A percentile compares a stretch with the other conserved stretches of the same genome.
These are phyloP conservation scores for Clonostachys solani DNA, from an alignment of 2,329 filamentous ascomycete genomes.

Conservation along the genomic window DNA sequence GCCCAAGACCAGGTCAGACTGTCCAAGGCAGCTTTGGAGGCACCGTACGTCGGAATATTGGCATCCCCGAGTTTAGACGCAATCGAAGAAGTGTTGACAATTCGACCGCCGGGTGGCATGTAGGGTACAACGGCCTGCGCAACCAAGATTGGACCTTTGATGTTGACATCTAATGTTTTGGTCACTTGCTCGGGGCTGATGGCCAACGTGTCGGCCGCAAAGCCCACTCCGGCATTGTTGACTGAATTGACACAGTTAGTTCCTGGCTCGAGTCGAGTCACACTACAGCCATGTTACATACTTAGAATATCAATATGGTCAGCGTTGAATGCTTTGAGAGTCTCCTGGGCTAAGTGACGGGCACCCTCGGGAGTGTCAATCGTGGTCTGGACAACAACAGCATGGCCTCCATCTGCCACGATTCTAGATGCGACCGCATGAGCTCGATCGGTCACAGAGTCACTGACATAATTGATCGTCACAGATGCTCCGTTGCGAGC, in stretches of 20 bases:
- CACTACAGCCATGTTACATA: conserved; percentile 7
- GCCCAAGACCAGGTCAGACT: conserved; percentile 24
- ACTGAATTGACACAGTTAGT: conserved; percentile 14
- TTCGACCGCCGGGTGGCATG: conserved; percentile 24
- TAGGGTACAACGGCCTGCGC: conserved; percentile 23
- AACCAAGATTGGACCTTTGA: conserved; percentile 25
- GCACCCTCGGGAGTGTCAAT: conserved; percentile 24
- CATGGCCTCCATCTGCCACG: conserved; percentile 19
- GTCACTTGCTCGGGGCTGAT: conserved; percentile 15
- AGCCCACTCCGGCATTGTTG: conserved; percentile 27
- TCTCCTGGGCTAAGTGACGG: conserved; percentile 22
- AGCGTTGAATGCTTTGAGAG: conserved; percentile 21
- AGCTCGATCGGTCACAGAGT: conserved; percentile 20
- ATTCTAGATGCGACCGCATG: conserved; percentile 8
- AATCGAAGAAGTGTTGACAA: conserved; percentile 15
- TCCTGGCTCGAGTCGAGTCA: no score
- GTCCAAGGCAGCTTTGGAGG: conserved; percentile 26
- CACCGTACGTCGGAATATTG: conserved; percentile 10
- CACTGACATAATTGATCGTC: conserved; percentile 31
- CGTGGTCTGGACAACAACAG: conserved; percentile 23
- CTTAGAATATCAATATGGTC: conserved; percentile 35
- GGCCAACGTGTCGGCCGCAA: conserved; percentile 8
- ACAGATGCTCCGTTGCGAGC: conserved; percentile 36
- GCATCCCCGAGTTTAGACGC: conserved; percentile 9
- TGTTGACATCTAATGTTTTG: conserved; percentile 22